Evolutionary conservation across 2,329 filamentous ascomycete species (phyloP).

Genomic region (Xylaria sp.): DNA sequence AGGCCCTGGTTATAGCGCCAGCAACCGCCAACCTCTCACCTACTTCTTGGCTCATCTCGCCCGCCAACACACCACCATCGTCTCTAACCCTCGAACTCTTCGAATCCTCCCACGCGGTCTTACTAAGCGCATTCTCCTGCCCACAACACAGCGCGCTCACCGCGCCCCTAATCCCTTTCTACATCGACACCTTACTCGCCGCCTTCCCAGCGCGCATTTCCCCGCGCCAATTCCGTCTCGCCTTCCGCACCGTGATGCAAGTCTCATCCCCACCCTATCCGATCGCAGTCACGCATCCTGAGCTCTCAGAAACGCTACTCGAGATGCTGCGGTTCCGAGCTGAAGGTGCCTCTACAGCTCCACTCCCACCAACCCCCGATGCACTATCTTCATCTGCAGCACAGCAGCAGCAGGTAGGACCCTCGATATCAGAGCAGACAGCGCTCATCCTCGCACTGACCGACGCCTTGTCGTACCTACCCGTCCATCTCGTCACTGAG

Average conservation of each 20-base stretch:
- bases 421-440: constrained; percentile 77
- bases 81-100: constrained; percentile 72
- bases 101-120: constrained; percentile 85
- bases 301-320: constrained; percentile 81
- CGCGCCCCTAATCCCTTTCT: constrained; percentile 79
- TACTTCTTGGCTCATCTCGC: constrained; percentile 43
- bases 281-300: constrained; percentile 76
- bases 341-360: constrained; percentile 57
- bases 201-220: constrained; percentile 84
- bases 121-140: constrained; percentile 82
- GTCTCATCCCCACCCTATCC: constrained; percentile 83
- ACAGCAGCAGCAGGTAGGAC: neutral
- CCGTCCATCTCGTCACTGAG: constrained; percentile 76
- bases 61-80: constrained; percentile 53
- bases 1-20: constrained; percentile 78
- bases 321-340: constrained; percentile 80
- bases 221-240: constrained; percentile 85
- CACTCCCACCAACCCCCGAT: constrained; percentile 48
- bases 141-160: constrained; percentile 80
- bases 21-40: constrained; percentile 76
- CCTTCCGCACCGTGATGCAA: constrained; percentile 85
- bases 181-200: constrained; percentile 82
- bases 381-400: neutral
- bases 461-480: constrained; percentile 80
- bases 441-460: constrained; percentile 80